phyloP scores from a whole-genome alignment of 2,329 filamentous ascomycete species.

The Pezicula radicicola region DNA sequence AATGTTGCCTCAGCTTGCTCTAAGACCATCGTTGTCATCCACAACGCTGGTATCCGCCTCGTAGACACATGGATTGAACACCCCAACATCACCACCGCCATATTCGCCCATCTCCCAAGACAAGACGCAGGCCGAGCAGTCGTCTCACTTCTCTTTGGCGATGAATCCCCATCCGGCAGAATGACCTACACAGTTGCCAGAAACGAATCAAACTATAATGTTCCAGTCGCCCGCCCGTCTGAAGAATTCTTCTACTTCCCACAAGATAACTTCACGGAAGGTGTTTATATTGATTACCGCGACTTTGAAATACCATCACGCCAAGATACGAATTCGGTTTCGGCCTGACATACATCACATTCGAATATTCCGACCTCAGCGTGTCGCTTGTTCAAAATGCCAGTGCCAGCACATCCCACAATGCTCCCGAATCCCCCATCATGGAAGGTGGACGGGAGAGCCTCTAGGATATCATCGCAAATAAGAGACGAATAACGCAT shows the following conservation, averaged over 20 bases:
- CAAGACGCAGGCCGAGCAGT: conserved; percentile 60
- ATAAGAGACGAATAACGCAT: too few species aligned
- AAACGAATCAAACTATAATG: conserved; percentile 46
- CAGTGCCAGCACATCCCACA: conserved; percentile 22
- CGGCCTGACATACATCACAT: conserved; percentile 75
- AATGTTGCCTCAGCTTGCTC: too few species aligned
- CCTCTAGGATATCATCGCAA: conserved; percentile 50
- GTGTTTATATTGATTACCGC: conserved; percentile 59
- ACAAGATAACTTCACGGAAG: conserved; percentile 65
- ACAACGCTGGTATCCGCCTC: too few species aligned
- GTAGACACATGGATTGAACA: too few species aligned
- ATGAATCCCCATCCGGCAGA: conserved; percentile 70
- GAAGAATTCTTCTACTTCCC: conserved; percentile 33
- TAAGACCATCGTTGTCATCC: too few species aligned
- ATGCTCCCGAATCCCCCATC: conserved; percentile 55
- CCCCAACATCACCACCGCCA: too few species aligned
- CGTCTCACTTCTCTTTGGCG: conserved; percentile 72
- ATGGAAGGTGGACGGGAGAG: conserved; percentile 50
- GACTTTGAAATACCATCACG: conserved; percentile 59
- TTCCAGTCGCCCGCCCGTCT: neutral
- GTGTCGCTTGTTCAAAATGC: conserved; percentile 27
- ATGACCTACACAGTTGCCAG: conserved; percentile 77
- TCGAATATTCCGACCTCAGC: conserved; percentile 64
- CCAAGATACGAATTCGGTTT: conserved; percentile 78
- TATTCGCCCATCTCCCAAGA: too few species aligned